Base-by-base conservation (phyloP, 805 yeast species). In the Yarrowia deformans region DNA sequence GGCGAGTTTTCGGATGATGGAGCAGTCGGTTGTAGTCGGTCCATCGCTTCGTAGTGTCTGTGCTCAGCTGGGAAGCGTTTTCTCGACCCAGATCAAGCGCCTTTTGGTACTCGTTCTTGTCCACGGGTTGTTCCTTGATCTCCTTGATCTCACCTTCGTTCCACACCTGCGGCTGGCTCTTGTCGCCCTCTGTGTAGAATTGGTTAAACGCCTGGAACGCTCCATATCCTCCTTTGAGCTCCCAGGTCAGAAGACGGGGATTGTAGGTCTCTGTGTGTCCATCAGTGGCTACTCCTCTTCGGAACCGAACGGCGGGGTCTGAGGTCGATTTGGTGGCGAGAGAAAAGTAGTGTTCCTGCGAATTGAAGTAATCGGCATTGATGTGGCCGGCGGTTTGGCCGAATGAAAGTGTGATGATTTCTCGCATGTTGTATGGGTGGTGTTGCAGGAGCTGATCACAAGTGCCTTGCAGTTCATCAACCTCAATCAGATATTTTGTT, bases 241-340 rank as follows among this genome's bases (percentile, higher is more conserved):
- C 98, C 88, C 93, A 91, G n/a, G 92, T 74, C 43, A 92, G 74
- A 0, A 90, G 86, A 69, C 98, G 79, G 0, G 99, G 98, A n/a
- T 89, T 82, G 75, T 87, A 91, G n/a, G 87, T 84, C 0, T 84
- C 84, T 0, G 85, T 78, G 67, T 83, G 83, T 9, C 81, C 77
- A 52, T 81, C 71, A 2, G 71, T 69, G 43, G 80, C 78, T 1
- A 79, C 72, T 0, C 82, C 82, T 6, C 84, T 79, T 48, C 81
- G 79, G 71, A 87, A 81, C 70, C 83, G 82, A 3, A 87, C 81
- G 18, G 79, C 67, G 2, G 89, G 84, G 70, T 83, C 85, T 4
- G 83, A 78, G 0, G 43, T 68, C n/a, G 80, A 76, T 13, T 60
- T 60, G 3, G 73, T 76, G 13, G 69, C 77, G 75, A 84, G 89